Evolutionary conservation across 1,284 basidiomycete genomes (phyloP).

Genomic region (Irpex lacteus): DNA sequence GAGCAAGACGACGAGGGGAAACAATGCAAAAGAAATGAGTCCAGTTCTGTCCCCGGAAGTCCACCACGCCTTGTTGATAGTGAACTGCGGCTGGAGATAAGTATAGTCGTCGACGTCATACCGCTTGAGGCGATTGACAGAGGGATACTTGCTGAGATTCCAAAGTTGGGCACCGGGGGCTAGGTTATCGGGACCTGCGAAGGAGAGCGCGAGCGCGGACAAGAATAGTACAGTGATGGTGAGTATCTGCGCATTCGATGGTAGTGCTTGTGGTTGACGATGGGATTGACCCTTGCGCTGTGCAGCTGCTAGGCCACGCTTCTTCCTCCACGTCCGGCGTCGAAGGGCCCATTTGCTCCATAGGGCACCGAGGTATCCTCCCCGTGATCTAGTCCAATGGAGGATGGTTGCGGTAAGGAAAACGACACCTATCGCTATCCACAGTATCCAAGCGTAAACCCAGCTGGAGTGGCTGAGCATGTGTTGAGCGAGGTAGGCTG

Average conservation of each 20-base stretch:
- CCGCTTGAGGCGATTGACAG: slow-evolving; percentile 21
- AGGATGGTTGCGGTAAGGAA: slow-evolving; percentile 39
- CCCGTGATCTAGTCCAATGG: slow-evolving; percentile 39
- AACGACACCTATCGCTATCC: slow-evolving; percentile 44
- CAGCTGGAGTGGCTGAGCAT: slow-evolving; percentile 47
- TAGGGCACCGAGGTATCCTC: slow-evolving; percentile 42
- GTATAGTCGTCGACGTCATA: slow-evolving; percentile 30
- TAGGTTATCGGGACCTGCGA: slow-evolving; percentile 77
- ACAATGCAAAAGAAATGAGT: slow-evolving; percentile 74
- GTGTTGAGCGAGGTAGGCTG: slow-evolving; percentile 52
- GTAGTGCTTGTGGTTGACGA: slow-evolving; percentile 48
- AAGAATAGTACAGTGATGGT: slow-evolving; percentile 41
- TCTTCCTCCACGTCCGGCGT: slow-evolving; percentile 48
- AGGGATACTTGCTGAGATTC: slow-evolving; percentile 29
- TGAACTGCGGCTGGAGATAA: slow-evolving; percentile 49
- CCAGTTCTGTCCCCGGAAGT: slow-evolving; percentile 73
- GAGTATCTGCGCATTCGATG: slow-evolving; percentile 62
- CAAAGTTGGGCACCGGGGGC: slow-evolving; percentile 51
- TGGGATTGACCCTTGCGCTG: slow-evolving; percentile 32
- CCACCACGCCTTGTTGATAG: slow-evolving; percentile 77
- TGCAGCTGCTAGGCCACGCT: slow-evolving; percentile 32
- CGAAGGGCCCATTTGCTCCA: slow-evolving; percentile 58
- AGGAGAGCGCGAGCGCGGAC: slow-evolving; percentile 43
- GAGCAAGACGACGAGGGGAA: slow-evolving; percentile 75
- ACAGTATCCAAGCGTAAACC: slow-evolving; percentile 55